Base-by-base conservation (phyloP, 176 grass and related monocot genomes). In the Lolium perenne region DNA sequence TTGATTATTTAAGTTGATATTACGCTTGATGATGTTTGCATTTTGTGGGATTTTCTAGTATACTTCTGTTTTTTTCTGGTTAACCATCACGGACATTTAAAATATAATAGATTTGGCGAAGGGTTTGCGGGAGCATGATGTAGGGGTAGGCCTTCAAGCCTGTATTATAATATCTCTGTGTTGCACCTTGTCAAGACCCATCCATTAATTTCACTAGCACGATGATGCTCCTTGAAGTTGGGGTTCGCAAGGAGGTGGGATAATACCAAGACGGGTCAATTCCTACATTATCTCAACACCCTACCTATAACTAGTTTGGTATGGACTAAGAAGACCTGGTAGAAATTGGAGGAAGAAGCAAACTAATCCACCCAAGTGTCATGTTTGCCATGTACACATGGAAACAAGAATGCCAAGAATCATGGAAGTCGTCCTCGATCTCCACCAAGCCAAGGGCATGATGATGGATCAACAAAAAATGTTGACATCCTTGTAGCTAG, bases 291-390 rank as follows among this genome's bases (percentile, higher is more conserved):
- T 3, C 58, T 23, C 21, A 61, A 61, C 3, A 61, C 9, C 20
- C 20, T 7, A 68, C 32, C 7, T 18, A 9, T 6, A 69, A 18
- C 10, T 48, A 73, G 2, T 13, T 11, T 3, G 5, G 5, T 72
- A 47, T 13, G 0, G 3, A 74, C 11, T 8, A 1, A 3, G 5
- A 0, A 0, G 1, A 21, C n/a, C 14, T 38, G 6, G 14, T 2
- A 38, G 0, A 23, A 0, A 14, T 47, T 5, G 4, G 70, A 73
- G 70, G 43, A 73, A 45, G 10, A 11, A 73, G 12, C 5, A 73
- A 73, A 7, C 5, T 7, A 4, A 13, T 73, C 11, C n/a, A 23
- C 43, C 45, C 21, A 2, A 49, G 21, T 74, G 47, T 6, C 5
- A 3, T 7, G 7, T 26, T 51, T 6, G 13, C 7, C 22, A 74